These are phyloP conservation scores for Pyricularia sp. DNA, from an alignment of 2,329 filamentous ascomycete genomes.

Conservation along the genomic window DNA sequence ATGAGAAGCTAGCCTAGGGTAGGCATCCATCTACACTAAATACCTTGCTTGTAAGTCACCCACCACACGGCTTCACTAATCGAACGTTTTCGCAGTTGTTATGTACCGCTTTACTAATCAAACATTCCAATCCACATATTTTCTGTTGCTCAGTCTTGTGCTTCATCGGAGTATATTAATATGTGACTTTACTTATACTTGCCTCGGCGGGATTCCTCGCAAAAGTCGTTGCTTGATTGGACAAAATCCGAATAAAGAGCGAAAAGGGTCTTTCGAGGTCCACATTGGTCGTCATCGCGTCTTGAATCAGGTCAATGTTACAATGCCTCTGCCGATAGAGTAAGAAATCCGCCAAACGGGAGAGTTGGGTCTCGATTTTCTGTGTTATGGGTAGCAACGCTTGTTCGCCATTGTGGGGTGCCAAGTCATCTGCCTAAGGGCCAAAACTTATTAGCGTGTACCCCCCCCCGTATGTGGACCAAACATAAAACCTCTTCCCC, in stretches of 20 bases:
- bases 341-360: neutral
- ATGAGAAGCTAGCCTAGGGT: neutral
- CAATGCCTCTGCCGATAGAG: neutral
- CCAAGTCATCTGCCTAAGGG: neutral
- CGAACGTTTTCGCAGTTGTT: too few species aligned
- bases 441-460: neutral
- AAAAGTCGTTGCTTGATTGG: neutral
- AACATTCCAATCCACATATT: too few species aligned
- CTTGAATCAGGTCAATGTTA: neutral
- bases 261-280: neutral
- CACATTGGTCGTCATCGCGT: neutral
- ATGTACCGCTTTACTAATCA: too few species aligned
- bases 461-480: neutral
- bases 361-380: neutral
- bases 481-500: neutral
- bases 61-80: too few species aligned
- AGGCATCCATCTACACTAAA: too few species aligned
- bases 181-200: neutral
- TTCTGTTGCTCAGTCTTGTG: neutral
- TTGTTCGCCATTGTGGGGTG: neutral
- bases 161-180: neutral
- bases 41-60: too few species aligned
- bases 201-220: neutral
- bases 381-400: neutral
- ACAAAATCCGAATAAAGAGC: neutral